Percentiles rank a stretch among this genome's conserved stretches.
phyloP scores from a whole-genome alignment of 2,329 filamentous ascomycete species.

The Aspergillus eucalypticola region DNA sequence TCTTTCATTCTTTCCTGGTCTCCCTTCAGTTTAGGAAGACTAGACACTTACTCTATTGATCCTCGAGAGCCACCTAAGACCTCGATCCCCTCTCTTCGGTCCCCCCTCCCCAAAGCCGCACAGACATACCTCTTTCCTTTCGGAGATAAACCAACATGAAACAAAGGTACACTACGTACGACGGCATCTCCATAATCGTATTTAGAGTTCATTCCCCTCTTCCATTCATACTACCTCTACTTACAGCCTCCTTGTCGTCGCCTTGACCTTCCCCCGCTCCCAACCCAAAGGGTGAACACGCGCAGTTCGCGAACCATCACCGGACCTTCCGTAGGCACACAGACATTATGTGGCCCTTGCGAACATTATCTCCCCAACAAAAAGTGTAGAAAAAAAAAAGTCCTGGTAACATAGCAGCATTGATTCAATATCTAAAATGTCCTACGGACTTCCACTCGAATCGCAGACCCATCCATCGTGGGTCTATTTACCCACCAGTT shows the following conservation, averaged over 20 bases:
- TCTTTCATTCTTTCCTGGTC: not conserved
- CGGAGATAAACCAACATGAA: not conserved
- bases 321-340: too few relatives aligned
- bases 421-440: too few relatives aligned
- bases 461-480: not conserved
- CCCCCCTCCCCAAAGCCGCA: not conserved
- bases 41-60: not conserved
- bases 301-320: too few relatives aligned
- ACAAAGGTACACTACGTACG: not conserved
- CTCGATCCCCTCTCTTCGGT: too few relatives aligned
- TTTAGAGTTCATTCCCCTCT: not conserved
- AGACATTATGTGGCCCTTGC: too few relatives aligned
- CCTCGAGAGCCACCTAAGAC: not conserved
- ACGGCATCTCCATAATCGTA: not conserved
- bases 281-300: not conserved
- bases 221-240: not conserved
- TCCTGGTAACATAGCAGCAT: too few relatives aligned
- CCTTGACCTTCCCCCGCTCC: not conserved
- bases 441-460: too few relatives aligned
- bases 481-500: not conserved
- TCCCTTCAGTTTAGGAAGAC: not conserved
- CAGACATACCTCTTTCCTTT: not conserved
- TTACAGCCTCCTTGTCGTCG: not conserved
- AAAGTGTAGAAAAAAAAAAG: too few relatives aligned
- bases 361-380: too few relatives aligned